Evolutionary conservation across 257 asterid genomes (phyloP), one percentile per base, ranked within the genome.

Genomic region (Fraxinus anomala): DNA sequence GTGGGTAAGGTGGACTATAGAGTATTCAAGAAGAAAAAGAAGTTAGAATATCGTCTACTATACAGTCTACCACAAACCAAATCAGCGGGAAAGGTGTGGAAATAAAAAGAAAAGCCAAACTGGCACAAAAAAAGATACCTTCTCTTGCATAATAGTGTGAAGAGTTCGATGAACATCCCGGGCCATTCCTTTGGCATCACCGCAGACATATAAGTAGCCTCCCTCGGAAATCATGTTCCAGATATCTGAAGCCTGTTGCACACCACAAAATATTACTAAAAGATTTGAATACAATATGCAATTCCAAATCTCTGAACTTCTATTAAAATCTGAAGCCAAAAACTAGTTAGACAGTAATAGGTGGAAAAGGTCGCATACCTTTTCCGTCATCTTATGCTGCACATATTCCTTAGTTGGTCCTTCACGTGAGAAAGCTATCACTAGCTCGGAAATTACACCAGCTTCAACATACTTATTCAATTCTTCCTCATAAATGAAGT

Each of bases 181-280:
- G 56, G 99, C 99, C 99, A 96, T 96, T 80, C 99, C 98, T 81
- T 96, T 96, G 56, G 99, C 99, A 78, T 96, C 99, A 83, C 99
- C 98, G 9, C 99, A 96, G 5, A 93, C 99, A 31, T 96, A 96
- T 0, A 96, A 72, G 16, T 96, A 89, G 24, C 88, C 98, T 80
- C 98, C 99, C 81, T 91, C 89, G 2, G 97, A 96, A 66, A 96
- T 91, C 89, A 92, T 71, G 79, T 81, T 89, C 99, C 99, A 96
- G 72, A 96, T 47, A 56, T 91, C 93, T 2, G 92, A 82, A 65
- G 97, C 98, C 99, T 96, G 82, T 66, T 16, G 36, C 65, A 73
- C 72, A 51, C 71, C 79, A 59, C 13, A 21, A 59, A 9, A n/a
- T 59, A 28, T 59, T 59, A 59, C 30, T 23, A n/a, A 23, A 61